Conservation (phyloP, 2,329 filamentous ascomycete genomes). For the Cytospora piceicola region DNA sequence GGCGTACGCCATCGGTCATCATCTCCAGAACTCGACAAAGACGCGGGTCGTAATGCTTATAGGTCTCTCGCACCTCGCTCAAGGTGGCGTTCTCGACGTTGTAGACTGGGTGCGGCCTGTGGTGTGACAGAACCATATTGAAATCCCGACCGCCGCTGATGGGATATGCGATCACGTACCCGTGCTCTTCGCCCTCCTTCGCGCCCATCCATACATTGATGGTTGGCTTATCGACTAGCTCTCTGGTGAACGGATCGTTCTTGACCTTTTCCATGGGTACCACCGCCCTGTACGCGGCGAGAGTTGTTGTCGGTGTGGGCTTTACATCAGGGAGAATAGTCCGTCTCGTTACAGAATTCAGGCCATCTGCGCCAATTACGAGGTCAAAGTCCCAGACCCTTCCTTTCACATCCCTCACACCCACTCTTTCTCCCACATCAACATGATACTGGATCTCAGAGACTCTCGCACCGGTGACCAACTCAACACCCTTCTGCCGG, state of each 20-base stretch:
- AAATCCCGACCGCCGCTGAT: slow-evolving; percentile 48
- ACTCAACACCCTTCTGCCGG: slow-evolving; percentile 41
- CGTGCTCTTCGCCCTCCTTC: slow-evolving; percentile 31
- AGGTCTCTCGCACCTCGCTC: slow-evolving; percentile 47
- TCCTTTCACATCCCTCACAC: background rate
- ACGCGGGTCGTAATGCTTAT: slow-evolving; percentile 49
- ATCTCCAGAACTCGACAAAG: slow-evolving; percentile 47
- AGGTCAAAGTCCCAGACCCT: slow-evolving; percentile 40
- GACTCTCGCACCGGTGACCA: slow-evolving; percentile 45
- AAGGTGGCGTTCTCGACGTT: slow-evolving; percentile 45
- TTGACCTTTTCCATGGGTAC: slow-evolving; percentile 48
- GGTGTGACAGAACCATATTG: slow-evolving; percentile 51
- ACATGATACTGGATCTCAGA: slow-evolving; percentile 38
- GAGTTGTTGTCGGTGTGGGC: slow-evolving; percentile 44
- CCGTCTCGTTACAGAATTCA: slow-evolving; percentile 45
- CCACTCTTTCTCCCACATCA: slow-evolving; percentile 18
- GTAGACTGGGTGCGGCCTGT: slow-evolving; percentile 41
- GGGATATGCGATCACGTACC: slow-evolving; percentile 51
- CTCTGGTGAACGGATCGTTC: slow-evolving; percentile 45
- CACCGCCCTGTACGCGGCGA: slow-evolving; percentile 51
- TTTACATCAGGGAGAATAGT: slow-evolving; percentile 47
- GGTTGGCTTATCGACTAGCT: slow-evolving; percentile 44
- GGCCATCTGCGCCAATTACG: slow-evolving; percentile 47
- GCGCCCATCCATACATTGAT: slow-evolving; percentile 51
- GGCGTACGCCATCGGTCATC: slow-evolving; percentile 39